These are phyloP conservation scores for Myrica gale DNA, from an alignment of 306 rosid genomes.

Conservation along the genomic window DNA sequence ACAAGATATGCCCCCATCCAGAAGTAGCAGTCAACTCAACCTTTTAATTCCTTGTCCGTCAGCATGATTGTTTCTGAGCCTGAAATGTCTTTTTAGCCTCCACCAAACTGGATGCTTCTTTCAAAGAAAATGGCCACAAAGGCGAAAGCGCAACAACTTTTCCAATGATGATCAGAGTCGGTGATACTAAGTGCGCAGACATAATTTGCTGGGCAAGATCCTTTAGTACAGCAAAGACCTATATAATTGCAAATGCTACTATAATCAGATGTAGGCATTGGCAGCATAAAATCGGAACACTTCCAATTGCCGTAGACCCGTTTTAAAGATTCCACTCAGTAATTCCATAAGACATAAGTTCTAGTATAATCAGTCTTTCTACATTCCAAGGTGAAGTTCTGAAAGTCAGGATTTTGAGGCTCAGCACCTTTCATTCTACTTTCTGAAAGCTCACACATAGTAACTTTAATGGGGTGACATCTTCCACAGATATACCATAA, in stretches of 20 bases:
- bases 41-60: not conserved
- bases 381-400: not conserved
- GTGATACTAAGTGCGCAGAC: constrained; percentile 62
- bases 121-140: constrained; percentile 56
- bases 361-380: not conserved
- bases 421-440: not conserved
- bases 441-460: not conserved
- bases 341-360: no score
- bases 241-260: constrained; percentile 29
- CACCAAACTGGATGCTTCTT: constrained; percentile 49
- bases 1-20: not conserved
- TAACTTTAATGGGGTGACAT: not conserved
- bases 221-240: constrained; percentile 82
- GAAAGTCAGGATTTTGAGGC: not conserved
- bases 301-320: not conserved
- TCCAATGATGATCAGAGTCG: constrained; percentile 81
- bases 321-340: no score
- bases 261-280: constrained; percentile 21
- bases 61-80: not conserved
- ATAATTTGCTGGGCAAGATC: constrained; percentile 68
- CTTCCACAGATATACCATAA: not conserved
- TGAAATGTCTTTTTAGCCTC: constrained; percentile 32
- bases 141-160: constrained; percentile 91
- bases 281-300: not conserved
- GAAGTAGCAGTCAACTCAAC: not conserved